Base-by-base conservation (phyloP, 495 filamentous ascomycete species). In the Recurvomyces mirabilis region DNA sequence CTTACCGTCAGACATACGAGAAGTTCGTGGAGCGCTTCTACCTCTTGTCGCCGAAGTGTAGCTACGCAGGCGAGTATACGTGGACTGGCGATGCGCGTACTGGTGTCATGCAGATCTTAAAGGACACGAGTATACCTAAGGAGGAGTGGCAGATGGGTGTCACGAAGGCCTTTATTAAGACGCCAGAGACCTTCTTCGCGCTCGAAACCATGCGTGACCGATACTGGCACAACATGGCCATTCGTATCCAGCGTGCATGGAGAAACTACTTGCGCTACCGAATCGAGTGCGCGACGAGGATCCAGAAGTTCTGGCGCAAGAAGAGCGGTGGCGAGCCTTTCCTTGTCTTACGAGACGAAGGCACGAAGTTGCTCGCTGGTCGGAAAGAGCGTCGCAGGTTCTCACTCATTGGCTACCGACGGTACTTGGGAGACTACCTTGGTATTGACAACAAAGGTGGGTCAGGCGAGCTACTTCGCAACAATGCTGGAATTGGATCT, bases 151-250 rank as follows among this genome's bases (percentile, higher is more conserved):
- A 99, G 62, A 80, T 99, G 73, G 93, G 93, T 64, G 83, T 93
- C 28, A 87, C 82, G 5, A 99, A 96, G 65, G 89, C 85, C 31
- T 99, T 99, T 51, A 93, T 99, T 68, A 99, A 99, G 62, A 93
- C 93, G 0, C 93, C 93, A 1, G 93, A 99, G 65, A 96, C 93
- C 0, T 66, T 99, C 7, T 99, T 99, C 55, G 93, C 91, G 7
- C 70, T 99, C 14, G 93, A 99, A 62, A 85, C 91, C 30, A 95
- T 99, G 91, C 74, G 93, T 49, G 93, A 96, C 60, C 73, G 83
- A 18, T 96, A 95, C 64, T 96, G 89, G 88, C 87, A 94, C 62
- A 99, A 96, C 65, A 96, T 99, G 91, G 89, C 91, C 5, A 94
- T 87, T 37, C 76, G 93, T 23, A 96, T 99, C 51, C 93, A 99